These are phyloP conservation scores for Leishmania guyanensis DNA, from an alignment of 208 protist genomes.

Conservation along the genomic window DNA sequence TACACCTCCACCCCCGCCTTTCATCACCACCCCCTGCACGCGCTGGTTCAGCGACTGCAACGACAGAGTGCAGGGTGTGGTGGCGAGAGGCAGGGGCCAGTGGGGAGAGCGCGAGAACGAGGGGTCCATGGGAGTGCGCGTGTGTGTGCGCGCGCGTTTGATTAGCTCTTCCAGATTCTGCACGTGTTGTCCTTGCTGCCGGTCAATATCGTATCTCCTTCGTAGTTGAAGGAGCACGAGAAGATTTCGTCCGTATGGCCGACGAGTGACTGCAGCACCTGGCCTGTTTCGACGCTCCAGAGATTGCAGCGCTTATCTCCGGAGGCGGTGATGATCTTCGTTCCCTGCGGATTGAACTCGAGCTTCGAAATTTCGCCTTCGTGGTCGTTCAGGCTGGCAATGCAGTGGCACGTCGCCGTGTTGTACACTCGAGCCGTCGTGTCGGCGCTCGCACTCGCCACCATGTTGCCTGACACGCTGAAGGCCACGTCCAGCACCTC, in stretches of 20 bases:
- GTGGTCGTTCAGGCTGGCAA: constrained; percentile 91
- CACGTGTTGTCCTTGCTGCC: constrained; percentile 97
- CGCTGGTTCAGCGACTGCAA: not conserved
- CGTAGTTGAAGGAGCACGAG: constrained; percentile 96
- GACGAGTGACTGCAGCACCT: constrained; percentile 89
- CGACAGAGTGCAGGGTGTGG: not conserved
- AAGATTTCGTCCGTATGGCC: constrained; percentile 97
- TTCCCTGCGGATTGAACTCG: constrained; percentile 96
- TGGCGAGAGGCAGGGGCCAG: not conserved
- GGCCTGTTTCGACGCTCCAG: constrained; percentile 91
- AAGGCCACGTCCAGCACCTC: constrained; percentile 96
- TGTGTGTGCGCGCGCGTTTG: not conserved
- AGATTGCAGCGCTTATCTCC: constrained; percentile 94
- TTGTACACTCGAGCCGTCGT: constrained; percentile 93
- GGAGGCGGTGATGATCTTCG: constrained; percentile 93
- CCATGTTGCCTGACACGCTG: constrained; percentile 80
- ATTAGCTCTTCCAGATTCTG: constrained; percentile 93
- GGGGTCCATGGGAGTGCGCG: not conserved
- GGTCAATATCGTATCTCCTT: constrained; percentile 96
- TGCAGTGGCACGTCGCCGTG: constrained; percentile 86
- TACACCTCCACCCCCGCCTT: not conserved
- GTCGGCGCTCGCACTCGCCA: constrained; percentile 96
- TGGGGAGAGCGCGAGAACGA: not conserved
- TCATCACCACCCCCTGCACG: not conserved
- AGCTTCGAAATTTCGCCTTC: constrained; percentile 95